Percentiles rank a stretch among this genome's conserved stretches.
These are phyloP conservation scores for Kuraishia hungarica DNA, from an alignment of 805 yeast genomes.

Conservation along the genomic window DNA sequence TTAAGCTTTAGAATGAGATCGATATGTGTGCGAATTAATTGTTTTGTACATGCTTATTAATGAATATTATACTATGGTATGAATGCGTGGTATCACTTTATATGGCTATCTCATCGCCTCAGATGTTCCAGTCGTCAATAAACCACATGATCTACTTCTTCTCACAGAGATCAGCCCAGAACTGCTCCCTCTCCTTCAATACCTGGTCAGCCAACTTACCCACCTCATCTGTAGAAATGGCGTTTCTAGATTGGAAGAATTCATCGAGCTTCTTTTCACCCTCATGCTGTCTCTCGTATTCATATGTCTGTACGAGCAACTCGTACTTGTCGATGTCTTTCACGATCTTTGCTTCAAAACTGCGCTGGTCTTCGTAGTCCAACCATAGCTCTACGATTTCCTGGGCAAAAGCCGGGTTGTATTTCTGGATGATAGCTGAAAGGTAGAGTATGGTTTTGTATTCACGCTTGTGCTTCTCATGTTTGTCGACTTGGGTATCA, in stretches of 20 bases:
- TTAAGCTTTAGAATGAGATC: not conserved
- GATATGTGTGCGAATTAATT: too few species aligned
- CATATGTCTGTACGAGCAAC: conserved; percentile 72
- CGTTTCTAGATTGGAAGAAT: conserved; percentile 53
- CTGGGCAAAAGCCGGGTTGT: conserved; percentile 50
- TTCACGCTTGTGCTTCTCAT: conserved; percentile 82
- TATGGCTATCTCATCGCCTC: too few species aligned
- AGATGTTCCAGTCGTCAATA: too few species aligned
- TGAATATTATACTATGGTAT: not conserved
- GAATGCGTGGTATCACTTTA: not conserved
- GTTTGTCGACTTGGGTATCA: conserved; percentile 55
- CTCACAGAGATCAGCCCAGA: conserved; percentile 20
- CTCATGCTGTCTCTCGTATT: conserved; percentile 65
- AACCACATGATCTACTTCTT: too few species aligned
- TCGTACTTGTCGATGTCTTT: conserved; percentile 93
- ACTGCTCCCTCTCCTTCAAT: conserved; percentile 33
- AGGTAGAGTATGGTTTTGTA: conserved; percentile 62
- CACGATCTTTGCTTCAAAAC: conserved; percentile 79
- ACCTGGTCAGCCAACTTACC: conserved; percentile 58
- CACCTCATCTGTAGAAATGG: conserved; percentile 67
- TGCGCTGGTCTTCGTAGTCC: conserved; percentile 81
- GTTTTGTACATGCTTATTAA: not conserved
- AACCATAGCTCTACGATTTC: conserved; percentile 71
- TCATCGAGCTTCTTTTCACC: conserved; percentile 54
- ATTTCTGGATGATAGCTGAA: conserved; percentile 50